phyloP scores from a whole-genome alignment of 2,329 filamentous ascomycete species.

The Epicoccum sorghinum region DNA sequence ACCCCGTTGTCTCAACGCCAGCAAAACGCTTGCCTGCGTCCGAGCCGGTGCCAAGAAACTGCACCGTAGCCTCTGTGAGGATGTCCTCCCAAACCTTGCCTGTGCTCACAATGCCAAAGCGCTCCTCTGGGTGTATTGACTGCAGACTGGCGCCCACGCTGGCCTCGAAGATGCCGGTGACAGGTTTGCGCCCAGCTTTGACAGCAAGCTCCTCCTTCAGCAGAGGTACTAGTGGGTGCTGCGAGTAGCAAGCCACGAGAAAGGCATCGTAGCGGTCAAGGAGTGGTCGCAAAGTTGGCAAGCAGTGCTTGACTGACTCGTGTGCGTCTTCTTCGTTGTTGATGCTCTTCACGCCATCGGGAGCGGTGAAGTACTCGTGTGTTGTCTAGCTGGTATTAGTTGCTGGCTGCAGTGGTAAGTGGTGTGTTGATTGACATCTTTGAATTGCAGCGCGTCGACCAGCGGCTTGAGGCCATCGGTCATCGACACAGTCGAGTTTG shows the following conservation, averaged over 20 bases:
- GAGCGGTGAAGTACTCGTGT: conserved; percentile 70
- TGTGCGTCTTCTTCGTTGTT: conserved; percentile 74
- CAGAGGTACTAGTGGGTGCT: conserved; percentile 74
- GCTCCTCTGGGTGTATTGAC: conserved; percentile 55
- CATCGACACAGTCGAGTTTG: conserved; percentile 77
- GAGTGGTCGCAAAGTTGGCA: conserved; percentile 58
- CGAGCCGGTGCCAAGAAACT: conserved; percentile 63
- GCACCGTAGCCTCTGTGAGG: conserved; percentile 67
- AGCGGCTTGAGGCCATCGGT: conserved; percentile 67
- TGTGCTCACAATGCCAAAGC: conserved; percentile 89
- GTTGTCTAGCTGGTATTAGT: conserved; percentile 53
- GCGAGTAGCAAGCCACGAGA: conserved; percentile 86
- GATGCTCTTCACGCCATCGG: conserved; percentile 74
- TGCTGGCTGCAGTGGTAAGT: conserved; percentile 41
- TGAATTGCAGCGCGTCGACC: conserved; percentile 52
- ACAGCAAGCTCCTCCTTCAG: conserved; percentile 57
- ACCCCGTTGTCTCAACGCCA: conserved; percentile 80
- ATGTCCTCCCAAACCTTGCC: conserved; percentile 82
- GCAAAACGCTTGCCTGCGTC: conserved; percentile 64
- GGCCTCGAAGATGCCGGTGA: conserved; percentile 88
- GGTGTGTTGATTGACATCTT: conserved; percentile 48
- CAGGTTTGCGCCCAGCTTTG: conserved; percentile 55
- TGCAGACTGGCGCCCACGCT: conserved; percentile 71
- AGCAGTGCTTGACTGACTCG: conserved; percentile 67
- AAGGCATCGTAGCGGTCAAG: conserved; percentile 70